These are phyloP conservation scores for Penicillium daleae DNA, from an alignment of 495 filamentous ascomycete genomes.

Conservation along the genomic window DNA sequence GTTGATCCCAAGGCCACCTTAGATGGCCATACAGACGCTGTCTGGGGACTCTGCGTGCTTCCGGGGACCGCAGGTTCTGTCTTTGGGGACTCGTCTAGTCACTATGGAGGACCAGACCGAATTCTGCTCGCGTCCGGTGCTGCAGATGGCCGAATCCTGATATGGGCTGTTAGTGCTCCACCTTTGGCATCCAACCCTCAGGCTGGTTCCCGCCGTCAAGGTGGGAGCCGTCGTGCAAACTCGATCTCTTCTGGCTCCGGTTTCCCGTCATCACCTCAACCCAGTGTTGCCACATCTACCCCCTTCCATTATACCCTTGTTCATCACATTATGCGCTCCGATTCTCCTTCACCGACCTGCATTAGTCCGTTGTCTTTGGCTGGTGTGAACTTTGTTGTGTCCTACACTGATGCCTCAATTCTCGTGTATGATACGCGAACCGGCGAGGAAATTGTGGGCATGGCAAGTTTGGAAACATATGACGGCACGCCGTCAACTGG, in stretches of 20 bases:
- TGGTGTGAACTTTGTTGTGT: constrained; percentile 93
- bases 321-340: constrained; percentile 75
- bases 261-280: constrained; percentile 89
- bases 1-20: constrained; percentile 96
- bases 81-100: constrained; percentile 69
- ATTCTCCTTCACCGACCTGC: constrained; percentile 81
- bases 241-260: constrained; percentile 89
- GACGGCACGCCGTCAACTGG: constrained; percentile 81
- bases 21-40: constrained; percentile 91
- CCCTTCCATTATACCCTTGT: constrained; percentile 73
- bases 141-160: constrained; percentile 87
- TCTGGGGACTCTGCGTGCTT: constrained; percentile 93
- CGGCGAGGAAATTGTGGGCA: constrained; percentile 86
- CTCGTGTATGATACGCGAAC: constrained; percentile 89
- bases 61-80: constrained; percentile 79
- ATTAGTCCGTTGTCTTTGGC: constrained; percentile 83
- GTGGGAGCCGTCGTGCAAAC: constrained; percentile 81
- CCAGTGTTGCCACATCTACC: constrained; percentile 72
- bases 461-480: constrained; percentile 92
- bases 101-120: constrained; percentile 77
- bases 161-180: constrained; percentile 94
- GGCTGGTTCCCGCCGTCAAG: constrained; percentile 65
- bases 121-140: constrained; percentile 89
- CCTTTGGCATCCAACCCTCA: constrained; percentile 82
- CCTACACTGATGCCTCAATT: constrained; percentile 86